Conservation (phyloP, 2,329 filamentous ascomycete species). For the Ustulina deusta region DNA sequence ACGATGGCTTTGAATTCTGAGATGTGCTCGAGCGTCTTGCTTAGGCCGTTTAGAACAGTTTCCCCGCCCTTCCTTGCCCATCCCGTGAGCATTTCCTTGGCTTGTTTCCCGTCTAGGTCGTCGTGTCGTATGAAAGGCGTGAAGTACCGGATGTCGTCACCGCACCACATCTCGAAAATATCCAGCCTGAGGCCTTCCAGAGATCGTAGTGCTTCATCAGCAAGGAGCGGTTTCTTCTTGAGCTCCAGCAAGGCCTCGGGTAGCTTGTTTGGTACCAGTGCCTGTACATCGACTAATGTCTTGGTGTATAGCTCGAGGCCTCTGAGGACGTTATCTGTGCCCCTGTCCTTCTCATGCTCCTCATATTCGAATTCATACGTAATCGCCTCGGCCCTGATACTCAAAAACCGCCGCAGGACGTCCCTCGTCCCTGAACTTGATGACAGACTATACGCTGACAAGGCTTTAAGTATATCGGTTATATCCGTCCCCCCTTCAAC, state of each 20-base stretch:
- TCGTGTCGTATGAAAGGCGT: constrained; percentile 89
- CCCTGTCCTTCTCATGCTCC: constrained; percentile 57
- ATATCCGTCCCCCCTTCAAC: constrained; percentile 65
- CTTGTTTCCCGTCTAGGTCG: constrained; percentile 72
- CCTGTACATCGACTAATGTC: constrained; percentile 82
- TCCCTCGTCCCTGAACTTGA: constrained; percentile 85
- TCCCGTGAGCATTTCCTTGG: constrained; percentile 68
- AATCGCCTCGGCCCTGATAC: constrained; percentile 77
- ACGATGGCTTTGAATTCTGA: constrained; percentile 76
- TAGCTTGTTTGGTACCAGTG: constrained; percentile 78
- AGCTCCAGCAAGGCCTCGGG: constrained; percentile 75
- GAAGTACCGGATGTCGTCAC: constrained; percentile 85
- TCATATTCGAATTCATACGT: constrained; percentile 67
- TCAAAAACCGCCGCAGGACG: constrained; percentile 81
- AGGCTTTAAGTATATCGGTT: constrained; percentile 73
- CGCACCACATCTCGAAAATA: constrained; percentile 81
- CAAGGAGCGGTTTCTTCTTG: constrained; percentile 77
- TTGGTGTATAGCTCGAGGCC: constrained; percentile 79
- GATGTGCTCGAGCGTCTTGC: constrained; percentile 68
- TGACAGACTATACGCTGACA: constrained; percentile 85
- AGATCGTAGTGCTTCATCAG: constrained; percentile 73
- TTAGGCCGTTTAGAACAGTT: constrained; percentile 71
- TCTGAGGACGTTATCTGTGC: constrained; percentile 66
- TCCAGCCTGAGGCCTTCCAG: constrained; percentile 82
- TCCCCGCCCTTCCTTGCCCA: constrained; percentile 74